Conservation (phyloP, 2,329 filamentous ascomycete genomes). For the Scytalidium sp. region DNA sequence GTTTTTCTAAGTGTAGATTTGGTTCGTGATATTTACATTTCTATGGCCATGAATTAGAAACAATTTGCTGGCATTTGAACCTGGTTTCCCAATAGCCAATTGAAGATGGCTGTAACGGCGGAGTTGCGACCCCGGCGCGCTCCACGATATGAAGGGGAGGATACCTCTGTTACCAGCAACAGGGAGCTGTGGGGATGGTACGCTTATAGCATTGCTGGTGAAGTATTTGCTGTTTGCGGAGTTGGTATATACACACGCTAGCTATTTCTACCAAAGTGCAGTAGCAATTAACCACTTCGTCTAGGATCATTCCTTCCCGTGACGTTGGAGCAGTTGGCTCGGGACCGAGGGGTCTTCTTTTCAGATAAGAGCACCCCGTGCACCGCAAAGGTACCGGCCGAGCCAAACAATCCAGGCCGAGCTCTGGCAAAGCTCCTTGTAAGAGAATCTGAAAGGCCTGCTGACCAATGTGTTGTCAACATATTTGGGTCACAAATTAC, state of each 20-base stretch:
- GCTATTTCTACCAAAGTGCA: background rate
- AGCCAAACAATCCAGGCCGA: constrained; percentile 6
- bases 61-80: background rate
- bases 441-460: constrained; percentile 18
- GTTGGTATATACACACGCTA: constrained; percentile 54
- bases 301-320: constrained; percentile 91
- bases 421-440: constrained; percentile 18
- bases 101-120: background rate
- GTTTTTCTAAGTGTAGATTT: no score
- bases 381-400: constrained; percentile 39
- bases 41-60: no score
- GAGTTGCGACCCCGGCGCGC: background rate
- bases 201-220: constrained; percentile 89
- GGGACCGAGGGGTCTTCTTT: constrained; percentile 83
- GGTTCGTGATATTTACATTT: no score
- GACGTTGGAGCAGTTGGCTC: constrained; percentile 84
- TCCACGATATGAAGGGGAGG: constrained; percentile 73
- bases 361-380: constrained; percentile 75
- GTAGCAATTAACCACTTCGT: background rate
- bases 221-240: constrained; percentile 92
- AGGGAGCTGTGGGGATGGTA: constrained; percentile 94
- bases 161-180: constrained; percentile 75
- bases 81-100: background rate
- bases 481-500: constrained; percentile 84
- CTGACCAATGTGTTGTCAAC: constrained; percentile 65